Base-by-base conservation (phyloP, 805 yeast genomes). In the Kluyveromyces dobzhanskii region DNA sequence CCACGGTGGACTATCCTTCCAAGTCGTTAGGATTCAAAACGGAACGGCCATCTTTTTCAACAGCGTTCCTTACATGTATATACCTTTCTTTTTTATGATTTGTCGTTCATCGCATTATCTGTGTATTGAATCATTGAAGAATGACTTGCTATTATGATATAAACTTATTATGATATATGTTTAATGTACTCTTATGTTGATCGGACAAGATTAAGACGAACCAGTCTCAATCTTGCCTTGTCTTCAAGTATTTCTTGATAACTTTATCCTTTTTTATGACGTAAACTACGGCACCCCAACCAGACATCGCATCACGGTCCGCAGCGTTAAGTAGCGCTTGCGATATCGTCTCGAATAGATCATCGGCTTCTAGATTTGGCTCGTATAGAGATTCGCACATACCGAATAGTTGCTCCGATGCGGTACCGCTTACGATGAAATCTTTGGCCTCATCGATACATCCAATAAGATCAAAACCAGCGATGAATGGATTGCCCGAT, bases 281-380 rank as follows among this genome's bases (percentile, higher is more conserved):
- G 64, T 90, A 90, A 17, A 92, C 97, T 13, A 85, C 83, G 7
- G 95, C 96, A 55, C 98, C 98, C 96, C 97, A 92, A 49, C 99
- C 99, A 23, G 94, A 80, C 42, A 92, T 71, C 4, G 97, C 95
- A 64, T 92, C 98, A 71, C 98, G 83, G 64, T 92, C 98, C 27
- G 84, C 94, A 14, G 96, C 97, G 59, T 84, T 86, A 68, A 92
- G 69, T 43, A 92, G 68, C 1, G 97, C 90, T 65, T 92, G 98
- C 50, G 94, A 79, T 49, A 87, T 83, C 30, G 97, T 90, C 64
- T 92, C 97, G 57, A 92, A 92, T 50, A 92, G 69, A 62, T 92
- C 96, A 50, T 92, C 97, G 4, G 97, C 87, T 60, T 78, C 97
- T 51, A 94, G 70, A 55, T 84, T 69, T 30, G 97, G 97, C 65